phyloP scores from a whole-genome alignment of 2,329 filamentous ascomycete species.

The Ceratocystis colombiana region DNA sequence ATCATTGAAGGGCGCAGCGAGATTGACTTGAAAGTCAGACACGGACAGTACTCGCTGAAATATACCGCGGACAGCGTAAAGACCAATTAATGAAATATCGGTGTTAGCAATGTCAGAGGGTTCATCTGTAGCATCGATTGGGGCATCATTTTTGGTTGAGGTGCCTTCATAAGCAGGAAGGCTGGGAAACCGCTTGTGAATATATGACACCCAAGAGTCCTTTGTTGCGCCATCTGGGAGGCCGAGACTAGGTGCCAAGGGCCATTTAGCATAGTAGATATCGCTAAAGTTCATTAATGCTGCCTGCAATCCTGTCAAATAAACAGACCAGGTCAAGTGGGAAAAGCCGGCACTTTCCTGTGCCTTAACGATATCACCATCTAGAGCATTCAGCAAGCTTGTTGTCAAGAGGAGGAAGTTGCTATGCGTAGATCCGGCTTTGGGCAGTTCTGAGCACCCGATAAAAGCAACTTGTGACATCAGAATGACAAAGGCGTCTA shows the following conservation, averaged over 20 bases:
- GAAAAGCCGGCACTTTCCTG: constrained; percentile 7
- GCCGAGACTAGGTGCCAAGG: constrained; percentile 22
- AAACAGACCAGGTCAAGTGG: constrained; percentile 24
- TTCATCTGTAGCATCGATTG: constrained; percentile 1
- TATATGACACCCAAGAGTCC: constrained; percentile 30
- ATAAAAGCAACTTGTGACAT: constrained; percentile 41
- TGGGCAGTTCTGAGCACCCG: constrained; percentile 38
- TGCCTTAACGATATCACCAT: constrained; percentile 13
- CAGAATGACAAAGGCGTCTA: constrained; percentile 32
- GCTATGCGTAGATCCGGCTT: constrained; percentile 30
- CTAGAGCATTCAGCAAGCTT: constrained; percentile 18
- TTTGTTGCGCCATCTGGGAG: constrained; percentile 26
- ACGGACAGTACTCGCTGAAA: constrained; percentile 12
- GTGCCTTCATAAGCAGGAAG: constrained; percentile 27
- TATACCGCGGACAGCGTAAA: constrained; percentile 20
- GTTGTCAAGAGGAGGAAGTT: constrained; percentile 36
- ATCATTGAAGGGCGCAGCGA: constrained; percentile 21
- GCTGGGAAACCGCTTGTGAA: constrained; percentile 30
- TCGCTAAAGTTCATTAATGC: constrained; percentile 35
- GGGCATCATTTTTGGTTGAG: neutral
- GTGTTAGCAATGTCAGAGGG: constrained; percentile 15
- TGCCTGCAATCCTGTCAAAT: constrained; percentile 30
- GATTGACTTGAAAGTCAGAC: neutral
- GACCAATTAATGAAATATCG: constrained; percentile 20
- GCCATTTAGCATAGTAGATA: constrained; percentile 32